phyloP scores from a whole-genome alignment of 345 rosid genomes.

The Corchorus capsularis region DNA sequence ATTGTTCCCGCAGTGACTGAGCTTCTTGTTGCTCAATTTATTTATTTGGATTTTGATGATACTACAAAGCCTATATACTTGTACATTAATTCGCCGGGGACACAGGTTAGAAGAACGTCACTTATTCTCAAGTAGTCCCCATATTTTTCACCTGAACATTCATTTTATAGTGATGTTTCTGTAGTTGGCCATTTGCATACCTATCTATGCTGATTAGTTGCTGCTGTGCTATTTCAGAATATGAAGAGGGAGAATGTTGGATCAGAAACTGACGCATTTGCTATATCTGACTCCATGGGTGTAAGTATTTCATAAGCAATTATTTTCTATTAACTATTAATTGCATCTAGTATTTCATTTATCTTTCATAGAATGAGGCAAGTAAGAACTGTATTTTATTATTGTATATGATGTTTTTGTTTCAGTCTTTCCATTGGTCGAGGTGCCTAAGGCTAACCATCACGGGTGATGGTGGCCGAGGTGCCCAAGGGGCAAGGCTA shows the following conservation, averaged over 20 bases:
- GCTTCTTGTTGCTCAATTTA: constrained; percentile 82
- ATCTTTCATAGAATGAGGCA: background rate
- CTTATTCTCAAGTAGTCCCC: background rate
- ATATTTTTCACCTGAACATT: background rate
- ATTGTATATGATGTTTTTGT: background rate
- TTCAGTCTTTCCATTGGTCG: background rate
- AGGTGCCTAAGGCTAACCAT: too few relatives aligned
- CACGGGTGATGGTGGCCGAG: too few relatives aligned
- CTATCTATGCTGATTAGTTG: constrained; percentile 19
- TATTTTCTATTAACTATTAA: background rate
- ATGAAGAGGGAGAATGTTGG: constrained; percentile 88
- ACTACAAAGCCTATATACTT: constrained; percentile 75
- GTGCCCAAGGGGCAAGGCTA: too few relatives aligned
- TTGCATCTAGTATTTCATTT: background rate
- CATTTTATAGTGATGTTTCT: background rate
- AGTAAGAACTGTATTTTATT: background rate
- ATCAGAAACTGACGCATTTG: constrained; percentile 90
- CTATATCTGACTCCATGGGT: constrained; percentile 77
- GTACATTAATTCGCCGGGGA: constrained; percentile 83
- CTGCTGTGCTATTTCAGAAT: constrained; percentile 51
- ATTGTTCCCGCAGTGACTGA: constrained; percentile 89
- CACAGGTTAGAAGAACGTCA: constrained; percentile 55
- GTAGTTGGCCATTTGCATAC: background rate
- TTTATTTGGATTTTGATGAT: constrained; percentile 77
- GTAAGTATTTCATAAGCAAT: constrained; percentile 47